Evolutionary conservation across 108 stramenopile genomes (phyloP), one percentile per base, ranked within the genome.

Genomic region (Skeletonema costatum): DNA sequence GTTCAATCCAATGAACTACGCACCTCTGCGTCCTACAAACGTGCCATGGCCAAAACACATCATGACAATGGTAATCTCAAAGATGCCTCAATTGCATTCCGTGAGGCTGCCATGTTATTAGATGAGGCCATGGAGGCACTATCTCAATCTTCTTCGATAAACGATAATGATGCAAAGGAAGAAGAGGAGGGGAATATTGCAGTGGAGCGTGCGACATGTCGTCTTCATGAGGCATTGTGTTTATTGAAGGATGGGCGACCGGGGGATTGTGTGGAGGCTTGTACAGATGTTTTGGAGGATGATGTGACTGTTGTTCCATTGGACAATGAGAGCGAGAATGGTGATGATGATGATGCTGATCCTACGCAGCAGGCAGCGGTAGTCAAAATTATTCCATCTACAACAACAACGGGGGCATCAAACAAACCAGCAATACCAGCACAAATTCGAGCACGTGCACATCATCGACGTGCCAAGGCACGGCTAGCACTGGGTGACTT

Each of bases 151-250:
- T 71, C 62, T 66, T 32, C 70, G 25, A 58, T 66, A 12, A 17
- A 31, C n/a, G 42, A 38, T 25, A 32, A 29, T 5, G 25, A n/a
- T 41, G 35, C 29, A n/a, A 30, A 21, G 39, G 31, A 14, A 32
- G 46, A 68, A 63, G 69, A 81, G 19, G 46, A 12, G 61, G 60
- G 53, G 21, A 29, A 51, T 32, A 78, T 77, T 11, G 42, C 35
- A 35, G 60, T 73, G 13, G 94, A 95, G 66, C 78, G 74, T 31
- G 87, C 87, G 11, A 95, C 94, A 2, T 95, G 92, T 84, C 88
- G 88, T 6, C 70, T 95, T 46, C 94, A 95, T 66, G 89, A 95
- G 70, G 89, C 94, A 17, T 80, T 95, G 31, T 95, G 94, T 76
- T 80, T 82, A n/a, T 78, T 93, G 33, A 95, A 95, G 75, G 53